phyloP scores from a whole-genome alignment of 371 early-diverging fungal species.

The Mucor indicus region DNA sequence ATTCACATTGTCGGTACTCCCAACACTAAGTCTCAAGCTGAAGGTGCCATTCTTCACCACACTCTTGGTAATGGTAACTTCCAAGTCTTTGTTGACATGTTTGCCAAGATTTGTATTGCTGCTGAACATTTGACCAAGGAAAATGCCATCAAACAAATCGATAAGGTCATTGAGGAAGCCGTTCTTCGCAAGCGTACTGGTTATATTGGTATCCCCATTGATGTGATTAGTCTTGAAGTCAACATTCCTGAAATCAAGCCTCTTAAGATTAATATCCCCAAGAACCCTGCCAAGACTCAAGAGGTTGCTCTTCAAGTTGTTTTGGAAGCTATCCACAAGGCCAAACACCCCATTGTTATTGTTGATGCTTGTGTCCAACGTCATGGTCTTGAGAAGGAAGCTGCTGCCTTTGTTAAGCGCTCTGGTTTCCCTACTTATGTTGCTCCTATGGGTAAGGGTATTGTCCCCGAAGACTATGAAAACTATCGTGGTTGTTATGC shows the following conservation, averaged over 20 bases:
- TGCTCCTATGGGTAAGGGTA: slow-evolving; percentile 53
- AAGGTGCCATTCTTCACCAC: slow-evolving; percentile 52
- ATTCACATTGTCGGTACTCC: slow-evolving; percentile 58
- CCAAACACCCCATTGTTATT: slow-evolving; percentile 42
- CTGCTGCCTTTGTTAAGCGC: slow-evolving; percentile 27
- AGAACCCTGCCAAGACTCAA: slow-evolving; percentile 31
- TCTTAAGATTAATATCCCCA: slow-evolving; percentile 17
- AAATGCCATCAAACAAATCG: slow-evolving; percentile 41
- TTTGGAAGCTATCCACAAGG: slow-evolving; percentile 24
- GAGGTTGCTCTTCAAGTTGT: slow-evolving; percentile 27
- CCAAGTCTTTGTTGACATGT: slow-evolving; percentile 39
- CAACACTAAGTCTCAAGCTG: slow-evolving; percentile 36
- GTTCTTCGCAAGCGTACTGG: slow-evolving; percentile 31
- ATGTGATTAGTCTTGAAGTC: slow-evolving; percentile 35
- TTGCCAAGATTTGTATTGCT: slow-evolving; percentile 39
- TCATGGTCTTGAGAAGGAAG: slow-evolving; percentile 25
- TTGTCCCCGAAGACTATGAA: slow-evolving; percentile 28
- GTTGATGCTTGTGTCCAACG: slow-evolving; percentile 49
- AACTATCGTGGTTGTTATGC: slow-evolving; percentile 44
- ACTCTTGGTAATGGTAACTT: slow-evolving; percentile 59
- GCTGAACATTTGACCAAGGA: slow-evolving; percentile 26
- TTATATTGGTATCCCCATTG: slow-evolving; percentile 53
- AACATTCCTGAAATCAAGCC: slow-evolving; percentile 20
- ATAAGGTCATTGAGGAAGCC: slow-evolving; percentile 28
- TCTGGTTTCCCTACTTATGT: slow-evolving; percentile 41